These are phyloP conservation scores for Naganishia albida DNA, from an alignment of 1,284 basidiomycete genomes.

Conservation along the genomic window DNA sequence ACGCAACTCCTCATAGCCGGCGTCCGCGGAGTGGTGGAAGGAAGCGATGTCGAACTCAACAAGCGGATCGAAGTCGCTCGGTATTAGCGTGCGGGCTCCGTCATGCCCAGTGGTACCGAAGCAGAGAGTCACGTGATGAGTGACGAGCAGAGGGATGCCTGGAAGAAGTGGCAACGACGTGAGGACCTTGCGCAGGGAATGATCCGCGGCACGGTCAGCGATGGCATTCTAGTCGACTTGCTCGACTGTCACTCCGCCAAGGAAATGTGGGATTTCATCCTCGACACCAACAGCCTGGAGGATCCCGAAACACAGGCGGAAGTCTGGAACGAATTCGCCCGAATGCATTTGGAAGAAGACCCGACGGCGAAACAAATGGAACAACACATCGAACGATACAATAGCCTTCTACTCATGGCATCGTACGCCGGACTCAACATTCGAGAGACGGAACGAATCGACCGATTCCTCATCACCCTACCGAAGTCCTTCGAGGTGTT, in stretches of 20 bases:
- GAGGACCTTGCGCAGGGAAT: conserved; percentile 25
- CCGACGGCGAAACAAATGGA: conserved; percentile 22
- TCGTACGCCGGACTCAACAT: not conserved
- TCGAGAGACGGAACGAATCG: conserved; percentile 14
- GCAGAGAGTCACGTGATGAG: not conserved
- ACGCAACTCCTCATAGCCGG: conserved; percentile 17
- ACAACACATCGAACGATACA: conserved; percentile 24
- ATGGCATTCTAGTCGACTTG: conserved; percentile 20
- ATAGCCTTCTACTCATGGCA: conserved; percentile 5
- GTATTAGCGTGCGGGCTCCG: conserved; percentile 8
- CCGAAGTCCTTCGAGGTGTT: conserved; percentile 13
- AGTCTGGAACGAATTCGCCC: conserved; percentile 16
- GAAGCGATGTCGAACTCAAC: conserved; percentile 23
- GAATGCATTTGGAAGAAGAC: conserved; percentile 17
- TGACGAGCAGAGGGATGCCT: conserved; percentile 1
- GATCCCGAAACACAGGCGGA: conserved; percentile 16
- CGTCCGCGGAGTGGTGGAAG: conserved; percentile 26
- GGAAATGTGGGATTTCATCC: conserved; percentile 27
- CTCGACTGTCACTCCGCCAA: conserved; percentile 22
- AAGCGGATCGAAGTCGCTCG: conserved; percentile 1
- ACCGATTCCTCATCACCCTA: conserved; percentile 22
- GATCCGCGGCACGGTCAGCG: conserved; percentile 17
- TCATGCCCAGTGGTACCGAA: not conserved
- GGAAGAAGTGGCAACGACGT: conserved; percentile 26
- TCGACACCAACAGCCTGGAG: conserved; percentile 6